Conservation (phyloP, 306 rosid genomes). For the Crotalaria pallida region DNA sequence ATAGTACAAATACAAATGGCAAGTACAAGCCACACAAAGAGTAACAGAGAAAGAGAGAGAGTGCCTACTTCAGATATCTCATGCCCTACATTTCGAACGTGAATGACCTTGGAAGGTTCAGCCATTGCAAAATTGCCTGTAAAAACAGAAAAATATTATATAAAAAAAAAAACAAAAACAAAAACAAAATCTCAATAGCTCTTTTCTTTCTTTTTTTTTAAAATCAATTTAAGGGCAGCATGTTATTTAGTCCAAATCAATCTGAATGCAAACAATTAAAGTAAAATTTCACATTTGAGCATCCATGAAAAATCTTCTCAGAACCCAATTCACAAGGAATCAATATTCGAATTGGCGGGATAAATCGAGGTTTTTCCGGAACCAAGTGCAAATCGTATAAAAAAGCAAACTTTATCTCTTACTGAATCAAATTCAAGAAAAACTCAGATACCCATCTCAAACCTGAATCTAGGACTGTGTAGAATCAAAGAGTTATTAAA, state of each 20-base stretch:
- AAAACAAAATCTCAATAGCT: neutral
- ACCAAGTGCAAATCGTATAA: neutral
- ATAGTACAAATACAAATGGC: neutral
- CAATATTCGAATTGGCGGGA: neutral
- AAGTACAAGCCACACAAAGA: neutral
- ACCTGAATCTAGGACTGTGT: slow-evolving; percentile 17
- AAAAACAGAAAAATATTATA: neutral
- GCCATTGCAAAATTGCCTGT: slow-evolving; percentile 61
- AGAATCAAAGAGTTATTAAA: neutral
- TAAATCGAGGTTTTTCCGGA: neutral
- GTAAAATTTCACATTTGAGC: neutral
- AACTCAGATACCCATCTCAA: slow-evolving; percentile 12
- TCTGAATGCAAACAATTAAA: neutral
- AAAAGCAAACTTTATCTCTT: slow-evolving; percentile 10
- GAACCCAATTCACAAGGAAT: slow-evolving; percentile 14
- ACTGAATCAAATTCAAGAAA: slow-evolving; percentile 2
- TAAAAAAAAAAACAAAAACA: no score
- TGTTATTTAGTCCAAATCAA: neutral
- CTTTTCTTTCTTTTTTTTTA: neutral
- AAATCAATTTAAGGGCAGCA: neutral
- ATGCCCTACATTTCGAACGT: slow-evolving; percentile 94
- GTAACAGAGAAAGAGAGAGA: neutral
- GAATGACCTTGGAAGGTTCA: slow-evolving; percentile 95
- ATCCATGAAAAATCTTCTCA: neutral
- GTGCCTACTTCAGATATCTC: slow-evolving; percentile 78